Evolutionary conservation across 352 stramenopile species (phyloP), one percentile per base, ranked within the genome.

Genomic region (Sclerospora graminicola): DNA sequence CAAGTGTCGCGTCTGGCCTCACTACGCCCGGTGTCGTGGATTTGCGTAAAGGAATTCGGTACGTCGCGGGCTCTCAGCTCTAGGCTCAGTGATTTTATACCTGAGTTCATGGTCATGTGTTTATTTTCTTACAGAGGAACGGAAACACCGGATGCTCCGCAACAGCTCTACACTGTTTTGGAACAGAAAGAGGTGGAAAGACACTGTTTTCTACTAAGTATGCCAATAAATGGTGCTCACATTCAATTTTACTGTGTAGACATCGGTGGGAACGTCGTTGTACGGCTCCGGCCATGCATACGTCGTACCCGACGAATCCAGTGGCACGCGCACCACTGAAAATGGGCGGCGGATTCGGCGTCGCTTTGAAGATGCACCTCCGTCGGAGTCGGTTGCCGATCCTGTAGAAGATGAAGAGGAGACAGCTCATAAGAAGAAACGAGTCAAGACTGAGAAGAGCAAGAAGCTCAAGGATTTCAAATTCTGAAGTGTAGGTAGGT

Each of bases 381-480:
- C 60, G 14, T 34, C 51, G 8, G 59, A 60, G 2, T 60, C 63
- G 21, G 21, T 26, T 5, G 45, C 57, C 0, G 45, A 66, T 15
- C 51, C 69, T 0, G 52, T 45, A 8, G 64, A 65, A 27, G 74
- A 84, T 28, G 66, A 79, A 26, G 67, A 82, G 16, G 69, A 82
- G 28, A 58, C 54, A 2, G 51, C 63, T 20, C 74, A 69, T 43
- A 84, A 84, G 60, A 84, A 82, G 49, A 85, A 84, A 53, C 81
- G 76, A 48, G 53, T 53, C 40, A 84, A 87, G 63, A 75, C 60
- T 2, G 70, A 87, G 38, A 84, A 87, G 61, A 74, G 65, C 58
- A 85, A 85, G 60, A 85, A 84, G 48, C 69, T 79, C 58, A 89
- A 89, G 57, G 73, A 86, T 43, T 89, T 86, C 47, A 89, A 89